Base-by-base conservation (phyloP, 257 asterid species). In the Salvia rosmarinus region DNA sequence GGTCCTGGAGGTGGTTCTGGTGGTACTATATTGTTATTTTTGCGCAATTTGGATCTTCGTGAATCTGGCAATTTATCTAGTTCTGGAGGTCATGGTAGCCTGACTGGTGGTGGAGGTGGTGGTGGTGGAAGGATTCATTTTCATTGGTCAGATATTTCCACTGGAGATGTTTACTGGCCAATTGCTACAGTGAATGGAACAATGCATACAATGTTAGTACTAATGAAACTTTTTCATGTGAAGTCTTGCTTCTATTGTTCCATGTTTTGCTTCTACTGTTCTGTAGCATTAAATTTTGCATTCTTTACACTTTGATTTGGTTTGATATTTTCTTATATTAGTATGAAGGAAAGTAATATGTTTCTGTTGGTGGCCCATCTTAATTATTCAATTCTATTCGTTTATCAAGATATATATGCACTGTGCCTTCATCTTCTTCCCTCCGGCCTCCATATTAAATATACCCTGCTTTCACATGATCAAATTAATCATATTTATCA, bases 1-100 rank as follows among this genome's bases (percentile, higher is more conserved):
- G 89, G 92, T 62, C 94, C 90, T 57, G 99, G 99, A 47, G 99
- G 99, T 81, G 99, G 99, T 72, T 95, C 99, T 73, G 99, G 99
- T 67, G 99, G 99, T 75, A 88, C 94, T 57, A 86, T 95, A 78
- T 83, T 92, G 86, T 64, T 92, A 73, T 95, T 90, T 80, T 73
- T 92, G 86, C 90, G 76, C 42, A 58, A 72, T 82, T 80, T 95
- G 72, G 67, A 78, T 71, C 86, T 95, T 68, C 80, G 82, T 52
- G 84, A 66, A 25, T 74, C 86, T 75, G 97, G 97, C 50, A 80
- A 67, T 78, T 74, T 95, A 71, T 88, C 99, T 70, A 90, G 92
- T 82, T 82, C 70, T 76, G 99, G 99, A 58, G 99, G 99, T 54
- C 77, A 79, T 60, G 95, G 97, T 77, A 85, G 92, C 81, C 78